Conservation (phyloP, 2,329 filamentous ascomycete species). For the Sclerotinia borealis region DNA sequence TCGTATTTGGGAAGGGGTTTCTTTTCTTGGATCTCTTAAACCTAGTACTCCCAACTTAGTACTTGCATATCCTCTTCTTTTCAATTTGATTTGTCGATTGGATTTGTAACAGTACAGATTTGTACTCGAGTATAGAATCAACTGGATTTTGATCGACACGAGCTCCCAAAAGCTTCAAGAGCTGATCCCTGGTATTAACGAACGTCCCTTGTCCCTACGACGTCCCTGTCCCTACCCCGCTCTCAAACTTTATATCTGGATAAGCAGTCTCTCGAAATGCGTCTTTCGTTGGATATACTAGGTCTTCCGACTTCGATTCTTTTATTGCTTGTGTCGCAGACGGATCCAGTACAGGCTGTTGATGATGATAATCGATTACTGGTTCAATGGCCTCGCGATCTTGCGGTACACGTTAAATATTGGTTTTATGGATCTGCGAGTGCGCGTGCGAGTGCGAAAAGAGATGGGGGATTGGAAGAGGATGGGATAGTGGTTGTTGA, state of each 20-base stretch:
- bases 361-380: conserved; percentile 20
- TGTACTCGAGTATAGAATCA: background rate
- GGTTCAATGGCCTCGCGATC: conserved; percentile 40
- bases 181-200: background rate
- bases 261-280: conserved; percentile 33
- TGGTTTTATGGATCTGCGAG: conserved; percentile 41
- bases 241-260: background rate
- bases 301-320: conserved; percentile 41
- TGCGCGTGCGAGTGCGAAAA: conserved; percentile 37
- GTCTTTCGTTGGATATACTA: conserved; percentile 33
- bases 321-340: conserved; percentile 39
- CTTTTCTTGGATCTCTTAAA: background rate
- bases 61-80: background rate
- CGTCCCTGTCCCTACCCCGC: background rate
- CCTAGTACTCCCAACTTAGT: background rate
- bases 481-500: conserved; percentile 33
- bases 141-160: background rate
- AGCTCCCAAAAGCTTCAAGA: background rate
- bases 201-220: background rate
- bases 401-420: conserved; percentile 40
- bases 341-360: conserved; percentile 32
- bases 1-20: background rate
- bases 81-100: background rate
- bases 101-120: background rate
- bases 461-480: conserved; percentile 36